Percentiles rank a stretch among this genome's conserved stretches.
These are phyloP conservation scores for Fraxinus xanthoxyloides DNA, from an alignment of 305 asterid species.

Conservation along the genomic window DNA sequence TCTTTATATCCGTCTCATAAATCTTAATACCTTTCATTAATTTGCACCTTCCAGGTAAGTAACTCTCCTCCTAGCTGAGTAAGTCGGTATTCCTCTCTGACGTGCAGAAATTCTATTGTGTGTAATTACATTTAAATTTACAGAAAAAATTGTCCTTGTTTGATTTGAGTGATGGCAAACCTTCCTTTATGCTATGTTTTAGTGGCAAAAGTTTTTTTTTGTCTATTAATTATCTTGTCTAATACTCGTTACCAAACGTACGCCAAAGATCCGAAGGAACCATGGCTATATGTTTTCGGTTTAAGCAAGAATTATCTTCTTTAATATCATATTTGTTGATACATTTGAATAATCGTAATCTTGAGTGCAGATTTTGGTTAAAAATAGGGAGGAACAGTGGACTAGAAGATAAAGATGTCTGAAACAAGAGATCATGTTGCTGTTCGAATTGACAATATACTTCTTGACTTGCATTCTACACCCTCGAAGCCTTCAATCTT, in stretches of 20 bases:
- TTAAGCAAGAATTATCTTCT: background rate
- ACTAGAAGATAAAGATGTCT: constrained; percentile 7
- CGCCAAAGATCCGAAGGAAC: background rate
- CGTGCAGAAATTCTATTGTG: background rate
- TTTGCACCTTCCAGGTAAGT: background rate
- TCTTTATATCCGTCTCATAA: background rate
- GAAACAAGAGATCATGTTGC: constrained; percentile 11
- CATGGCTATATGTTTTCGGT: background rate
- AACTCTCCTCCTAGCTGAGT: background rate
- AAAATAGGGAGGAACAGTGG: background rate
- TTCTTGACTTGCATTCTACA: background rate
- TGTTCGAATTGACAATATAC: constrained; percentile 3
- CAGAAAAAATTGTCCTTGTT: background rate
- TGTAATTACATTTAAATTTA: background rate
- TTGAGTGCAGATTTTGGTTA: background rate
- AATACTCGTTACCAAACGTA: background rate
- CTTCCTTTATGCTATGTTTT: background rate
- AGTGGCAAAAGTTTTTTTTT: background rate
- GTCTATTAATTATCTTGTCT: background rate
- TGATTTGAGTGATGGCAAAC: background rate
- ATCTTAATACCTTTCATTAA: background rate
- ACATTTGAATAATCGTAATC: background rate
- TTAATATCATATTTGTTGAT: background rate
- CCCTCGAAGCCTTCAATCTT: constrained; percentile 12
- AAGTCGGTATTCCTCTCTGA: background rate